Percentiles rank a stretch among this genome's conserved stretches.
Evolutionary conservation across 2,329 filamentous ascomycete species (phyloP).

Genomic region (Trichoderma polysporum): DNA sequence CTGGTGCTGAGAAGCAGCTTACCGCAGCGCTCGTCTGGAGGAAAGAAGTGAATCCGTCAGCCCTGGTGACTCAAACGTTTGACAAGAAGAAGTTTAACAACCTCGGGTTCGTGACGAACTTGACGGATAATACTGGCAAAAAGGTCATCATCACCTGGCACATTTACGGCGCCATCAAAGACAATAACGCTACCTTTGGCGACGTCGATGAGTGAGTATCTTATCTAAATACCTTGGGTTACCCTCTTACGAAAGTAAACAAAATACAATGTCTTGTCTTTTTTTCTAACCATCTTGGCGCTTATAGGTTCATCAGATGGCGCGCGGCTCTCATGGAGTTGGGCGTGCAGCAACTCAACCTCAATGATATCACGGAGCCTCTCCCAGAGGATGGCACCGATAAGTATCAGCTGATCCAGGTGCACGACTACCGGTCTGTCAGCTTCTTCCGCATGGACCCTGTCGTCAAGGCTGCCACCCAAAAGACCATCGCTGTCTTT

Average conservation of each 20-base stretch:
- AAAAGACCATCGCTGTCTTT: slow-evolving; percentile 79
- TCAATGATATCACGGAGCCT: slow-evolving; percentile 65
- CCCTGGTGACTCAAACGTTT: slow-evolving; percentile 64
- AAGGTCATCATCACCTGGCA: slow-evolving; percentile 82
- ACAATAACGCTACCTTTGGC: slow-evolving; percentile 79
- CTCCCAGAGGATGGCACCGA: slow-evolving; percentile 75
- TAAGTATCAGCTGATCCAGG: slow-evolving; percentile 86
- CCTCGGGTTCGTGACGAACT: slow-evolving; percentile 77
- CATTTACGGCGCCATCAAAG: slow-evolving; percentile 84
- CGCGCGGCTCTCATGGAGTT: slow-evolving; percentile 88
- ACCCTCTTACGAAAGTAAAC: too few relatives aligned
- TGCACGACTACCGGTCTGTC: slow-evolving; percentile 89
- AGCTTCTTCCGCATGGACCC: slow-evolving; percentile 83
- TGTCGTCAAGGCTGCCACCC: slow-evolving; percentile 70
- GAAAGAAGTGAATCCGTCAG: slow-evolving; percentile 69
- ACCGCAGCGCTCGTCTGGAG: slow-evolving; percentile 79
- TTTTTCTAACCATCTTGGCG: neutral
- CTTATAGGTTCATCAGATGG: slow-evolving; percentile 78
- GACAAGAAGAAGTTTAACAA: slow-evolving; percentile 69
- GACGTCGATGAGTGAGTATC: slow-evolving; percentile 71
- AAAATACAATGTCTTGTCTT: neutral
- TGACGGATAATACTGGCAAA: slow-evolving; percentile 56
- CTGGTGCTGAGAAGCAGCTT: slow-evolving; percentile 75
- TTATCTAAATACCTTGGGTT: too few relatives aligned
- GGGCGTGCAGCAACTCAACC: slow-evolving; percentile 70